Evolutionary conservation across 1,284 basidiomycete genomes (phyloP).

Genomic region (Heliocybe sulcata): DNA sequence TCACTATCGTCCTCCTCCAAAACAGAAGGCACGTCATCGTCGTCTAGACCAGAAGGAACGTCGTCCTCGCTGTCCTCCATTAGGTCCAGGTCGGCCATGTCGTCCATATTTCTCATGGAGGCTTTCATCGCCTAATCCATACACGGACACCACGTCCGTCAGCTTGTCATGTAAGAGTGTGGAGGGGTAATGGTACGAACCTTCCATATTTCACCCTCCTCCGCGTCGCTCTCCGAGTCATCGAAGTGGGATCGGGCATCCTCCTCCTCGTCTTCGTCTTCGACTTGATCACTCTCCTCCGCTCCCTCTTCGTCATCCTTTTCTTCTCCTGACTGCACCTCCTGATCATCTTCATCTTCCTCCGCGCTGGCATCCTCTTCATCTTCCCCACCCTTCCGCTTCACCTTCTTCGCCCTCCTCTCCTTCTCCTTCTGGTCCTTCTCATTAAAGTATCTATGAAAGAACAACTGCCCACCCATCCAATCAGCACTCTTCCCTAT

Average conservation of each 20-base stretch:
- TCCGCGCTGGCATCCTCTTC: slow-evolving; percentile 19
- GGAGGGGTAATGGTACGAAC: slow-evolving; percentile 29
- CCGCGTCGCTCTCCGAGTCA: slow-evolving; percentile 33
- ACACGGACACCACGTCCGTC: background rate
- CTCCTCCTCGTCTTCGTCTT: slow-evolving; percentile 34
- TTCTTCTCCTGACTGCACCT: slow-evolving; percentile 15
- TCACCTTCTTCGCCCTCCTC: slow-evolving; percentile 38
- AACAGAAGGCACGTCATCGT: slow-evolving; percentile 23
- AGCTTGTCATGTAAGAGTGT: background rate
- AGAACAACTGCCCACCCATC: slow-evolving; percentile 45
- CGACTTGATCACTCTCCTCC: slow-evolving; percentile 21
- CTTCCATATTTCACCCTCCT: slow-evolving; percentile 80
- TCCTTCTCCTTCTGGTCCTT: slow-evolving; percentile 48
- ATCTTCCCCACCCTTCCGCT: slow-evolving; percentile 29
- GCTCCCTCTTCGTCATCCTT: slow-evolving; percentile 29
- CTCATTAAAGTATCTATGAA: slow-evolving; percentile 57
- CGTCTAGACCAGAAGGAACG: slow-evolving; percentile 26
- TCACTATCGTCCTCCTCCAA: slow-evolving; percentile 21
- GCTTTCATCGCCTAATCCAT: slow-evolving; percentile 71
- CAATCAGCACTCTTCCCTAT: background rate
- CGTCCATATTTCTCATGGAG: slow-evolving; percentile 55
- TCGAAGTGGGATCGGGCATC: slow-evolving; percentile 19
- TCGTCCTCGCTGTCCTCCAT: slow-evolving; percentile 28
- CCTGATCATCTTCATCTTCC: slow-evolving; percentile 15
- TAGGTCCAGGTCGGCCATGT: slow-evolving; percentile 28